Percentiles rank a stretch among this genome's conserved stretches.
phyloP scores from a whole-genome alignment of 768 basidiomycete genomes.

The Pisolithus sp. region DNA sequence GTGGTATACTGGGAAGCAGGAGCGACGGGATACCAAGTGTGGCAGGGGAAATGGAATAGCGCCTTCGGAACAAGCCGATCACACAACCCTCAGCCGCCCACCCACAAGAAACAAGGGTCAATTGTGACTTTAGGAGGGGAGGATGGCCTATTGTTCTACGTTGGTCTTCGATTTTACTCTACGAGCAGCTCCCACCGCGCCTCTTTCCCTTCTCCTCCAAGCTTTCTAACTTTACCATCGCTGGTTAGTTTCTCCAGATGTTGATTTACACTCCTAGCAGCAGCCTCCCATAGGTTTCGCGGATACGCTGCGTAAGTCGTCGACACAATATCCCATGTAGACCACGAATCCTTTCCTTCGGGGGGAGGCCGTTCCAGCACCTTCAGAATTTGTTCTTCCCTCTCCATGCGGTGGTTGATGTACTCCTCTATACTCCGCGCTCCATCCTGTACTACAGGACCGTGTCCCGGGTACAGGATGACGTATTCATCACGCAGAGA shows the following conservation, averaged over 20 bases:
- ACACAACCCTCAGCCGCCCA: conserved; percentile 3
- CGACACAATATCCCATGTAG: conserved; percentile 60
- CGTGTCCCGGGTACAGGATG: conserved; percentile 83
- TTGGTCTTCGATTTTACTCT: too few species aligned
- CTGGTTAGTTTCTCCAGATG: conserved; percentile 68
- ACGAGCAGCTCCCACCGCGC: conserved; percentile 38
- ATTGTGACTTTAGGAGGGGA: too few species aligned
- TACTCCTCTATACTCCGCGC: conserved; percentile 58
- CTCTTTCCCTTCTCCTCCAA: conserved; percentile 48
- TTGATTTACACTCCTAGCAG: conserved; percentile 58
- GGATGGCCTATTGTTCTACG: too few species aligned
- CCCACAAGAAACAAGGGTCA: too few species aligned
- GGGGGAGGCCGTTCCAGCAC: conserved; percentile 37
- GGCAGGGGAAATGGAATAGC: conserved; percentile 20
- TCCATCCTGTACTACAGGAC: conserved; percentile 66
- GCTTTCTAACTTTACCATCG: conserved; percentile 50
- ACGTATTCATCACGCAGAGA: conserved; percentile 36
- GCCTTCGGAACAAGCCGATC: conserved; percentile 28
- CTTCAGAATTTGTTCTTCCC: conserved; percentile 72
- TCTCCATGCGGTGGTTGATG: conserved; percentile 71
- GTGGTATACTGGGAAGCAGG: conserved; percentile 20
- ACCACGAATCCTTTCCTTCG: conserved; percentile 32
- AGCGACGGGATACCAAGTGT: conserved; percentile 25
- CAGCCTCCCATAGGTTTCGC: conserved; percentile 61
- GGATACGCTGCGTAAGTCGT: conserved; percentile 71